Evolutionary conservation across 768 basidiomycete species (phyloP).

Genomic region (Leucogyrophana mollusca): DNA sequence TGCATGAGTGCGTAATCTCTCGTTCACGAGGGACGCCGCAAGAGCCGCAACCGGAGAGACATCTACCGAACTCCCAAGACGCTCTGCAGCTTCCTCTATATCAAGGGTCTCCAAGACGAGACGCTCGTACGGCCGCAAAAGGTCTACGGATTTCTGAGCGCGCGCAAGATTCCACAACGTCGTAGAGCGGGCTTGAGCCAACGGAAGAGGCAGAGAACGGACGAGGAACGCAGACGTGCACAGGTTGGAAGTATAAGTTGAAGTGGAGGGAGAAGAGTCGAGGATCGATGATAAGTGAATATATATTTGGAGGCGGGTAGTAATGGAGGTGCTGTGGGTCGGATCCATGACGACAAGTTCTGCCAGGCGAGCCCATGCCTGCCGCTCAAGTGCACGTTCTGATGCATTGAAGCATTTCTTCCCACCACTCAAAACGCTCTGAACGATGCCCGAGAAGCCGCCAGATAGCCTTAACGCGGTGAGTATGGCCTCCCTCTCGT

Average conservation of each 20-base stretch:
- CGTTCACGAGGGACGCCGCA: constrained; percentile 48
- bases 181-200: constrained; percentile 41
- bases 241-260: constrained; percentile 44
- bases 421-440: constrained; percentile 16
- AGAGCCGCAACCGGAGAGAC: constrained; percentile 48
- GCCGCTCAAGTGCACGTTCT: constrained; percentile 37
- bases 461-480: constrained; percentile 37
- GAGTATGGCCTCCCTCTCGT: constrained; percentile 40
- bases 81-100: constrained; percentile 52
- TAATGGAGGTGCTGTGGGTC: constrained; percentile 16
- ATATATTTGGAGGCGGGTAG: constrained; percentile 54
- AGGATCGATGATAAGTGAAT: constrained; percentile 40
- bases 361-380: constrained; percentile 51
- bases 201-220: constrained; percentile 37
- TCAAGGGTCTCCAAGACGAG: constrained; percentile 52
- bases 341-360: constrained; percentile 42
- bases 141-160: constrained; percentile 12
- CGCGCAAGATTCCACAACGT: constrained; percentile 42
- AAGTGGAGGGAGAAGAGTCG: constrained; percentile 12
- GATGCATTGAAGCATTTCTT: background rate
- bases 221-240: constrained; percentile 59
- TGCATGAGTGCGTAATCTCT: constrained; percentile 52
- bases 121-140: constrained; percentile 46
- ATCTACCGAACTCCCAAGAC: constrained; percentile 27
- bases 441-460: constrained; percentile 36